Base-by-base conservation (phyloP, 2,329 filamentous ascomycete genomes). In the Colletotrichum camelliae region DNA sequence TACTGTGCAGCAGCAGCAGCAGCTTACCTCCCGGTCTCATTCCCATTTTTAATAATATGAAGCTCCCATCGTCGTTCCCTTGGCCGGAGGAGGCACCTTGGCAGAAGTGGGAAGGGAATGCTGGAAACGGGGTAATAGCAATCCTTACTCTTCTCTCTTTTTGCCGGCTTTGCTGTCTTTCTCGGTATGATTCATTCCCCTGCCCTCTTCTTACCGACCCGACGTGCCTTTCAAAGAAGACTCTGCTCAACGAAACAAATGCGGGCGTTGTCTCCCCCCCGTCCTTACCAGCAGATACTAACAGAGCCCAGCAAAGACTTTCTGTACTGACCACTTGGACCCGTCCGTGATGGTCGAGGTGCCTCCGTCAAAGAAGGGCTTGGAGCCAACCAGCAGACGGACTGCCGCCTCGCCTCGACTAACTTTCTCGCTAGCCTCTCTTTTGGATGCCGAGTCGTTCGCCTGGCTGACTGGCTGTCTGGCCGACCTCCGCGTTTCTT, bases 341-440 rank as follows among this genome's bases (percentile, higher is more conserved):
- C 67, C 33, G 61, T 67, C 52, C 60, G 48, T 52, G 35, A 37
- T 66, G 39, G 52, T 57, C 43, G 58, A 33, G 29, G 18, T 21
- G 29, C 55, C 27, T 52, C 35, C 15, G 55, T 67, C 69, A 67
- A 72, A 75, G 39, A 62, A 72, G 61, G 72, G 69, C 69, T 75
- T 62, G 58, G 21, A 21, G 55, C 39, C 72, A 72, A 33, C 18
- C 70, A 67, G 39, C 55, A 33, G 55, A 62, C 69, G 72, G 72
- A 75, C 62, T 67, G 48, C 43, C 67, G 39, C 72, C 52, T 72
- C 60, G 72, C 68, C 72, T 64, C 37, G 62, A 62, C 72, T 75
- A 75, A 67, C 31, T 61, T 57, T 13, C 29, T 33, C 13, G 33
- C 61, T 72, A 75, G 62, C 62, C 33, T 33, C 27, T 33, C 43